A percentile compares a stretch with the other conserved stretches of the same genome.
These are phyloP conservation scores for Volvariella surrecta DNA, from an alignment of 1,284 basidiomycete genomes.

Conservation along the genomic window DNA sequence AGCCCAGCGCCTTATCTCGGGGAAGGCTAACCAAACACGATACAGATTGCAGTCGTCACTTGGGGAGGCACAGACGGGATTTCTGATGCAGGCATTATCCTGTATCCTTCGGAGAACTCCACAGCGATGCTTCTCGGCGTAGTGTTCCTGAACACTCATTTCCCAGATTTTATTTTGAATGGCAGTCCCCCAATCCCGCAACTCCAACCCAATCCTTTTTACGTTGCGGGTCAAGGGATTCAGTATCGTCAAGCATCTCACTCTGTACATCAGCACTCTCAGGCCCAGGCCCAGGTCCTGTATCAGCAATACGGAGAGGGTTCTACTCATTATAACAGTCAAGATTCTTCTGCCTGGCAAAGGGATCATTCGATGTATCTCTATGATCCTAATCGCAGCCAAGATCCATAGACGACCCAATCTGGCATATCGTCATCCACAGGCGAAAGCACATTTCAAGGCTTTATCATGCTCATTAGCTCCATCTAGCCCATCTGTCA, in stretches of 20 bases:
- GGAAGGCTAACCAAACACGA: conserved; percentile 8
- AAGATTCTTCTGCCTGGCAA: conserved; percentile 16
- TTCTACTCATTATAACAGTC: conserved; percentile 11
- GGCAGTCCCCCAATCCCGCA: no score
- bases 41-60: conserved; percentile 46
- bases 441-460: no score
- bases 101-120: conserved; percentile 49
- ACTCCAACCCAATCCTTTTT: no score
- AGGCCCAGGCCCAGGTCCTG: conserved; percentile 18
- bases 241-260: no score
- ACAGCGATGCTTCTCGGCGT: conserved; percentile 50
- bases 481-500: no score
- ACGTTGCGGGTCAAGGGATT: no score
- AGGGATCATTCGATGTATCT: conserved; percentile 15
- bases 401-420: conserved; percentile 9
- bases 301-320: conserved; percentile 25
- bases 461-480: no score
- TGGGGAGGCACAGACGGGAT: conserved; percentile 37
- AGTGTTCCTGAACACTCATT: conserved; percentile 39
- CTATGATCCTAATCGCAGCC: conserved; percentile 3
- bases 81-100: conserved; percentile 45
- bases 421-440: conserved; percentile 3
- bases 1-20: conserved; percentile 2
- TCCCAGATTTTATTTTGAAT: conserved; percentile 41
- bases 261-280: conserved; percentile 20